Base-by-base conservation (phyloP, 345 rosid species). In the Populus nigra region DNA sequence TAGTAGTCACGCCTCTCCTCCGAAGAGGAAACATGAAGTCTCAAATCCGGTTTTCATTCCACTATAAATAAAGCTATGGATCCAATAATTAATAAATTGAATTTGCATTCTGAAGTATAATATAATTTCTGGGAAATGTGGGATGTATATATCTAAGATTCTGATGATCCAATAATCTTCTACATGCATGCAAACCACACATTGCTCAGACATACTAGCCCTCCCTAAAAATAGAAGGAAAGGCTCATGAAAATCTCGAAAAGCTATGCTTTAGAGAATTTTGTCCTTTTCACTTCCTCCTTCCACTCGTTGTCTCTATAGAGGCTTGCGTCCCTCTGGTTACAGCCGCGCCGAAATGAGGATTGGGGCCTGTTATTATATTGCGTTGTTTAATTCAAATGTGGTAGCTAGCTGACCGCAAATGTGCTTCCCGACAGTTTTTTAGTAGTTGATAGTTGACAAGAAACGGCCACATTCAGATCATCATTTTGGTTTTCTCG, bases 401-500 rank as follows among this genome's bases (percentile, higher is more conserved):
- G 47, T 43, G 47, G 12, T 10, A 43, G 47, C 47, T 43, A 25
- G 10, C 27, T 62, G 8, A n/a, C 0, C 16, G 0, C 23, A 53
- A 27, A 53, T 20, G 8, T 22, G 20, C 27, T 72, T 31, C 23
- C 17, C 43, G 61, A 65, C 62, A 31, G 59, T 65, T 74, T 74
- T 74, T 75, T 18, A 27, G 77, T 23, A 31, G 77, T 66, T 65
- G 35, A 75, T 29, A 65, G 8, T n/a, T 65, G 78, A 66, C 78
- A 13, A 2, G 61, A 75, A 47, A 47, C 78, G 31, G 59, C 78
- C 72, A 47, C 15, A 33, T 75, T 75, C 78, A 35, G 31, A 45
- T 65, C 31, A 75, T 66, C 71, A 31, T 25, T 73, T 17, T 47
- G 16, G 16, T 47, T 47, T 45, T 13, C 17, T 47, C 50, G 5